Conservation (phyloP, 2,329 filamentous ascomycete genomes). For the Aspergillus sojae region DNA sequence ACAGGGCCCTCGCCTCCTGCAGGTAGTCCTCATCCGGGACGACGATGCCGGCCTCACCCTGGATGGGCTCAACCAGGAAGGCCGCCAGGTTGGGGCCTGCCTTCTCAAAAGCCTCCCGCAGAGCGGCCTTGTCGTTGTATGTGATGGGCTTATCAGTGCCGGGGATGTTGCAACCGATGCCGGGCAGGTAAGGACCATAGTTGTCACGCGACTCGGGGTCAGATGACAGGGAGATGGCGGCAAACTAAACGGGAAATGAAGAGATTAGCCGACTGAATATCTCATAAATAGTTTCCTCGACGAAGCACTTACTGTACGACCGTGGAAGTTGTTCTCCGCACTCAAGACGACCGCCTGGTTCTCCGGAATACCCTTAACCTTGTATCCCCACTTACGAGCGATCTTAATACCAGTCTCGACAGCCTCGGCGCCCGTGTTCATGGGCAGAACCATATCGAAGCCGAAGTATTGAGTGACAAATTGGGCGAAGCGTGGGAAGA, state of each 20-base stretch:
- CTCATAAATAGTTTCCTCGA: background rate
- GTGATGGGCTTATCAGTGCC: constrained; percentile 75
- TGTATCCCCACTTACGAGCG: constrained; percentile 97
- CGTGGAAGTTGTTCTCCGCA: constrained; percentile 92
- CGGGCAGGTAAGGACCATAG: constrained; percentile 94
- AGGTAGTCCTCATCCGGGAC: constrained; percentile 92
- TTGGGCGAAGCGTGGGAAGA: constrained; percentile 93
- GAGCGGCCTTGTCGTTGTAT: constrained; percentile 81
- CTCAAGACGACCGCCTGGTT: constrained; percentile 83
- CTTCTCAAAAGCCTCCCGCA: constrained; percentile 75
- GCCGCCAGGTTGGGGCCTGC: constrained; percentile 86
- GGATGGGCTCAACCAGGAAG: constrained; percentile 94
- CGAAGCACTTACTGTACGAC: constrained; percentile 72
- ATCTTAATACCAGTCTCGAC: constrained; percentile 96
- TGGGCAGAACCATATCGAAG: constrained; percentile 96
- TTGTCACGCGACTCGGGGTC: constrained; percentile 95
- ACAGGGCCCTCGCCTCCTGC: constrained; percentile 75
- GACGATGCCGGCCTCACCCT: constrained; percentile 95
- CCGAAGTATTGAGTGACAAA: constrained; percentile 87
- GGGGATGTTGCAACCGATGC: constrained; percentile 76
- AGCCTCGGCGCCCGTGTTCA: constrained; percentile 97
- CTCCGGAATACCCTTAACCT: constrained; percentile 85
- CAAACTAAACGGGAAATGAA: constrained; percentile 64
- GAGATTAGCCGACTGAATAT: background rate
- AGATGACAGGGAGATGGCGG: constrained; percentile 90